Percentiles rank a stretch among this genome's conserved stretches.
Evolutionary conservation across 2,329 filamentous ascomycete species (phyloP).

Genomic region (Talaromyces sp.): DNA sequence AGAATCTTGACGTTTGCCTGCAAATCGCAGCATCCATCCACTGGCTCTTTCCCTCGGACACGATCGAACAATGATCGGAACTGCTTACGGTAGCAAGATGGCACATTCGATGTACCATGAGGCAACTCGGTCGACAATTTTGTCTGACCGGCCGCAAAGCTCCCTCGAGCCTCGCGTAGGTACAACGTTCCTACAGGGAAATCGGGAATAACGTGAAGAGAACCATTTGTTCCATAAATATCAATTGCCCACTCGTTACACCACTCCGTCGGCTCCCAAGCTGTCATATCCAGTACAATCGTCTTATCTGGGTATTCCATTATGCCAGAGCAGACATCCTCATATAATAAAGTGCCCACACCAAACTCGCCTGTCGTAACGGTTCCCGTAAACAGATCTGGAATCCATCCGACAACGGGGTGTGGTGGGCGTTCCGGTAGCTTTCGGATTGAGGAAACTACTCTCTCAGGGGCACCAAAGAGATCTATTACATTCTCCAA

Average conservation of each 20-base stretch:
- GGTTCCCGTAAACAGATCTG: constrained; percentile 16
- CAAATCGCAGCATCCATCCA: constrained; percentile 17
- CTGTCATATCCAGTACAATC: constrained; percentile 18
- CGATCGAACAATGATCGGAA: constrained; percentile 16
- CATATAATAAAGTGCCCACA: constrained; percentile 17
- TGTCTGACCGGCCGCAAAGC: constrained; percentile 17
- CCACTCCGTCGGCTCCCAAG: constrained; percentile 20
- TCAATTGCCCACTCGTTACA: constrained; percentile 20
- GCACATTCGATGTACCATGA: constrained; percentile 18
- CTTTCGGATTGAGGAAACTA: constrained; percentile 19
- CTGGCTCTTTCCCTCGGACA: constrained; percentile 12
- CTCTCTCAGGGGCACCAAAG: constrained; percentile 16
- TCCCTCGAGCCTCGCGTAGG: constrained; percentile 15
- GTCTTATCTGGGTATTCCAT: constrained; percentile 19
- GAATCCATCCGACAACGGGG: constrained; percentile 16
- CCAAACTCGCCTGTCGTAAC: constrained; percentile 13
- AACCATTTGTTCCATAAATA: constrained; percentile 19
- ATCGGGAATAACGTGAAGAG: constrained; percentile 17
- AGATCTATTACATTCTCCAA: constrained; percentile 17
- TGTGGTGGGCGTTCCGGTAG: constrained; percentile 16
- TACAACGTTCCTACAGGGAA: constrained; percentile 17
- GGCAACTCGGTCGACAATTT: constrained; percentile 17
- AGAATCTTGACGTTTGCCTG: constrained; percentile 16
- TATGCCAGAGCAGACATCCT: constrained; percentile 19
- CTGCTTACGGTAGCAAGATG: constrained; percentile 17